A percentile compares a stretch with the other conserved stretches of the same genome.
phyloP scores from a whole-genome alignment of 2,329 filamentous ascomycete genomes.

The Arthrobotrys sphaeroides region DNA sequence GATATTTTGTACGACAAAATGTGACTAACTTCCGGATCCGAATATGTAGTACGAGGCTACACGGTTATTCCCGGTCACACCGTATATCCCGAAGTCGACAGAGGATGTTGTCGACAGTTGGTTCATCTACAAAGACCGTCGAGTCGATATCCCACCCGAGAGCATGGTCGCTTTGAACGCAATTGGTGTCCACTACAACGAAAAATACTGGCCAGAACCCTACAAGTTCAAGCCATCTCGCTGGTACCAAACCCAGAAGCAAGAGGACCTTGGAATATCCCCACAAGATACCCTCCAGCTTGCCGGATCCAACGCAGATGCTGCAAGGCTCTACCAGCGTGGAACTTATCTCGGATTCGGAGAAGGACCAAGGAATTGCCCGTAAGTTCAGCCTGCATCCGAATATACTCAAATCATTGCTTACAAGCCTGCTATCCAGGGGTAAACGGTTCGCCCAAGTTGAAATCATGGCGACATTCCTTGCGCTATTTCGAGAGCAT shows the following conservation, averaged over 20 bases:
- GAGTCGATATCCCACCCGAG: conserved; percentile 7
- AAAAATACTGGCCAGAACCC: conserved; percentile 17
- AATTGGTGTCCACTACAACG: conserved; percentile 24
- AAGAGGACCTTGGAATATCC: conserved; percentile 1
- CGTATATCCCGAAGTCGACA: conserved; percentile 19
- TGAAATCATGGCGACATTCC: conserved; percentile 26
- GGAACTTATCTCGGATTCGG: conserved; percentile 24
- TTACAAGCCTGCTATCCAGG: not conserved
- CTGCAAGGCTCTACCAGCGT: conserved; percentile 8
- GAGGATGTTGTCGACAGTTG: conserved; percentile 12
- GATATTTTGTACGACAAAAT: not conserved
- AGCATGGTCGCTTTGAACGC: conserved; percentile 22
- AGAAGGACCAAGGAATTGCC: conserved; percentile 21
- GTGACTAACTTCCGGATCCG: not conserved
- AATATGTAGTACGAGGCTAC: conserved; percentile 15
- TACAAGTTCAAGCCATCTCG: conserved; percentile 18
- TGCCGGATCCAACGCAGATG: conserved; percentile 1
- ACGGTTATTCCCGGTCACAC: conserved; percentile 15
- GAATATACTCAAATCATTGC: not conserved
- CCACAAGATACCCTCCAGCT: conserved; percentile 4
- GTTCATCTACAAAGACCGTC: conserved; percentile 16
- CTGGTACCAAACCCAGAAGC: conserved; percentile 21
- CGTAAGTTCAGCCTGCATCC: not conserved
- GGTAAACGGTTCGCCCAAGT: conserved; percentile 22
- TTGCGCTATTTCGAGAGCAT: conserved; percentile 20